Evolutionary conservation across 495 filamentous ascomycete species (phyloP), one percentile per base, ranked within the genome.

Genomic region (Daldinia grandis): DNA sequence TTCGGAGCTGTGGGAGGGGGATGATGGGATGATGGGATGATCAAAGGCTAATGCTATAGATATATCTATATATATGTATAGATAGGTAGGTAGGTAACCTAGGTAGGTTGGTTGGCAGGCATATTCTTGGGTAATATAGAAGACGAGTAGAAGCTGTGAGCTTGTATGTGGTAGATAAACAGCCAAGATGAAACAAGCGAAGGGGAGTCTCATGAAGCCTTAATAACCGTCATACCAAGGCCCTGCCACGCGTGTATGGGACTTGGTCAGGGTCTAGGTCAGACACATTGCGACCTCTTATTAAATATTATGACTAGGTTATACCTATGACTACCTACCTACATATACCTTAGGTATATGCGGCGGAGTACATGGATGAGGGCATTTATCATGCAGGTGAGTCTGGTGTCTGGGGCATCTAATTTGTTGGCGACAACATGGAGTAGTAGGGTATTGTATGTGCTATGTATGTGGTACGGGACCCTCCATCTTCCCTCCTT

Each of bases 81-180:
- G n/a, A n/a, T n/a, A n/a, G n/a, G n/a, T n/a, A n/a, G n/a, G n/a
- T n/a, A n/a, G n/a, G n/a, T n/a, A n/a, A n/a, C n/a, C n/a, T n/a
- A n/a, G n/a, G 27, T 69, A 21, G 37, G 33, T 35, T 35, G 33
- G n/a, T 28, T 54, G 51, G n/a, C n/a, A n/a, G n/a, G 33, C 42
- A 47, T 21, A 24, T 47, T 24, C 19, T 47, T 47, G 42, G 19
- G 2, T 47, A 47, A 38, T 38, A 15, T 77, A 58, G 81, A 76
- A 4, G 76, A 88, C 27, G 89, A 89, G 69, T 88, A 88, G 76
- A 89, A 19, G 50, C 24, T 12, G 37, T 15, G 5, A 50, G 47
- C 30, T 10, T 7, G 4, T 27, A n/a, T 17, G 64, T 51, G 42
- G 6, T 19, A 53, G 64, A 68, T 72, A 73, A 50, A 68, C 28